phyloP scores from a whole-genome alignment of 2,329 filamentous ascomycete genomes.

The Botryotinia narcissicola region DNA sequence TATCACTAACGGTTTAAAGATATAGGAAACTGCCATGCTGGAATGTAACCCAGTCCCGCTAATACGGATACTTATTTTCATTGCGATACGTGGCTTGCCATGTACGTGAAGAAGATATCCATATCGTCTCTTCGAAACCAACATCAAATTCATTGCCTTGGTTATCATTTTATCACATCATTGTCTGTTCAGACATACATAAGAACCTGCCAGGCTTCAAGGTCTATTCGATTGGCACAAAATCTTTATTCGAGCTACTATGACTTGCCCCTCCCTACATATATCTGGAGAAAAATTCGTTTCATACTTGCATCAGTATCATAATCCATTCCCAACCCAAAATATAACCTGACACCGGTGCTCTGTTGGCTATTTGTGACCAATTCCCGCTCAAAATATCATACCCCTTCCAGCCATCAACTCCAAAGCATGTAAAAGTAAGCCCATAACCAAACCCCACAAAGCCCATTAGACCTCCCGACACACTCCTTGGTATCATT shows the following conservation, averaged over 20 bases:
- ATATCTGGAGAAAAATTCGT: background rate
- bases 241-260: background rate
- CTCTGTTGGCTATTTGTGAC: background rate
- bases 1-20: background rate
- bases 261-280: background rate
- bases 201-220: background rate
- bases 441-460: background rate
- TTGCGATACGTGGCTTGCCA: conserved; percentile 19
- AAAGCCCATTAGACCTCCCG: background rate
- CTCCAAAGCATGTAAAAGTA: background rate
- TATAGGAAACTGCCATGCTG: background rate
- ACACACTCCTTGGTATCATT: conserved; percentile 7
- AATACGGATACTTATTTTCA: conserved; percentile 9
- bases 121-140: background rate
- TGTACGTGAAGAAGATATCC: conserved; percentile 19
- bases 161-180: background rate
- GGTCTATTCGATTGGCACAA: background rate
- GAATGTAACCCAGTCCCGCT: background rate
- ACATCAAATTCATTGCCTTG: background rate
- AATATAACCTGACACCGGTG: background rate
- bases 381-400: background rate
- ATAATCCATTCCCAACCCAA: background rate
- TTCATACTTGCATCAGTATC: too few species aligned
- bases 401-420: background rate
- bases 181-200: background rate